Evolutionary conservation across 2,329 filamentous ascomycete genomes (phyloP), one percentile per base, ranked within the genome.

Genomic region (Ascochyta clinopodiicola): DNA sequence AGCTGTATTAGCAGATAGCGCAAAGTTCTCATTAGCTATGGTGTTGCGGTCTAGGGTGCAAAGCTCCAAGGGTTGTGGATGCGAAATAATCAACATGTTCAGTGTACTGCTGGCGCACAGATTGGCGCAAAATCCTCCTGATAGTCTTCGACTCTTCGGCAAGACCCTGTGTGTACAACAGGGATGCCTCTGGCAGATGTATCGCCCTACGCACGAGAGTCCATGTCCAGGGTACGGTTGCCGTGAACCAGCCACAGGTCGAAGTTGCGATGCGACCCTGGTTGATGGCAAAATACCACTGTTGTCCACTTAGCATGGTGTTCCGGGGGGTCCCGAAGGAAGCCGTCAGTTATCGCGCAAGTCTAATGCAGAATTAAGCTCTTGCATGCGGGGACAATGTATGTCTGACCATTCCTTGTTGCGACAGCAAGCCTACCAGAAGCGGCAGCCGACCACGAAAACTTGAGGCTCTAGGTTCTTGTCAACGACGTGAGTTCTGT

Each of bases 381-480:
- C 31, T 32, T 17, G 22, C 15, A 29, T 44, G 36, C 22, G 45
- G 51, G 36, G 46, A 42, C 46, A 21, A 29, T 15, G 17, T 44
- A 31, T 46, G 42, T 42, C 36, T 46, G 46, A 51, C 46, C 42
- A 46, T 50, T 42, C 52, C 46, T 38, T 7, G 17, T 56, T 52
- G 21, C 36, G 49, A 52, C 29, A 46, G 43, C 31, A 46, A 52
- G 17, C 19, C 22, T 42, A 31, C 35, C 43, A 5, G 21, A 52
- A 46, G 3, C 5, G 46, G 52, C 31, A 40, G 35, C 13, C 24
- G 24, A 32, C 31, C n/a, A 34, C 13, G 21, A 40, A 15, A 38
- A 51, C 17, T 22, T 15, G 15, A 19, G 19, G 6, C 37, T 24
- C 29, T 15, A 25, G 21, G 12, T 22, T 4, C 15, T 35, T 39